Percentiles rank a stretch among this genome's conserved stretches.
Conservation (phyloP, 805 yeast species). For the Teunomyces atbi region DNA sequence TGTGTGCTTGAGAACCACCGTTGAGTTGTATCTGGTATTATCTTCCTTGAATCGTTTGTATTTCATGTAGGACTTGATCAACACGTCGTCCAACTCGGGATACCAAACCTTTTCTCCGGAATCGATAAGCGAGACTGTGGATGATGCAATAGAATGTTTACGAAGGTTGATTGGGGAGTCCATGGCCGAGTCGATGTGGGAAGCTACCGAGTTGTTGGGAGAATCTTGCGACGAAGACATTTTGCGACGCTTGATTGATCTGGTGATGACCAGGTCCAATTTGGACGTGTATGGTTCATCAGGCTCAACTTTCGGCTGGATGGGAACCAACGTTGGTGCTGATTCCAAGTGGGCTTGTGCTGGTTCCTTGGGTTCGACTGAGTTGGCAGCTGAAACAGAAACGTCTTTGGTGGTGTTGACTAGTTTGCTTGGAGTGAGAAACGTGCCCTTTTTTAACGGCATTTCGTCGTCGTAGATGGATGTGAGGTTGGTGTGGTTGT, state of each 20-base stretch:
- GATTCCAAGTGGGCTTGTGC: conserved; percentile 6
- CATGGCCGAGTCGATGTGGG: conserved; percentile 30
- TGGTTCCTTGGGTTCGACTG: not conserved
- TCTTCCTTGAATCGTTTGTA: conserved; percentile 30
- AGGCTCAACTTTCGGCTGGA: conserved; percentile 6
- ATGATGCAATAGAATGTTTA: conserved; percentile 3
- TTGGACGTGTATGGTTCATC: conserved; percentile 2
- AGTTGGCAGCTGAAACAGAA: too few relatives aligned
- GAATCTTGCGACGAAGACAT: conserved; percentile 18
- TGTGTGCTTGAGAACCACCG: conserved; percentile 27
- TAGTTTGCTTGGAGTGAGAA: conserved; percentile 35
- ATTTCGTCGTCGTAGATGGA: conserved; percentile 26
- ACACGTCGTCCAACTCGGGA: conserved; percentile 32
- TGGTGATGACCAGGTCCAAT: conserved; percentile 5
- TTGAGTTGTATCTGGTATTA: conserved; percentile 17
- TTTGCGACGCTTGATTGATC: conserved; percentile 10
- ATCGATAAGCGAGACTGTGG: conserved; percentile 5
- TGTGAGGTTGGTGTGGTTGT: conserved; percentile 16
- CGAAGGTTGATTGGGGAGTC: conserved; percentile 23
- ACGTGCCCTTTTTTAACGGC: conserved; percentile 13
- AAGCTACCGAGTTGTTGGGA: conserved; percentile 37
- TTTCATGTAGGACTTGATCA: conserved; percentile 34
- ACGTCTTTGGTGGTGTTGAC: conserved; percentile 2
- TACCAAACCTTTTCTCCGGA: conserved; percentile 30
- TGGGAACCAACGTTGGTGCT: conserved; percentile 10